Evolutionary conservation across 495 filamentous ascomycete species (phyloP), one percentile per base, ranked within the genome.

Genomic region (Parathielavia hyrcaniae): DNA sequence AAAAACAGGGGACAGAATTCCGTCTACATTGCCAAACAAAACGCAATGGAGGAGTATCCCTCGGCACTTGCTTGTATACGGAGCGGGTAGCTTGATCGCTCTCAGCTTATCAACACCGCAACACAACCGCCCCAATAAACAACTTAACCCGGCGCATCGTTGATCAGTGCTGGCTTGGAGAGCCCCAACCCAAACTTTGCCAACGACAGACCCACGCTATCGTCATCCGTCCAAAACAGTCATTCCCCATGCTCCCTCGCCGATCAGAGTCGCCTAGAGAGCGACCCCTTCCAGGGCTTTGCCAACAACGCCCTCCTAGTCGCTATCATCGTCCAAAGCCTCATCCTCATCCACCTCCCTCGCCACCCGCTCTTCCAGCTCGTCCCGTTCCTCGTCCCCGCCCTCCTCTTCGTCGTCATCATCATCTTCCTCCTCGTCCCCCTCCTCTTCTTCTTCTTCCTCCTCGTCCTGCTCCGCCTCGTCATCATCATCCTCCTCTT

Each of bases 261-360:
- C 36, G 19, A 50, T 13, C 22, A 36, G 14, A 6, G 13, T 17
- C 20, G 17, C 22, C 13, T 5, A 13, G 10, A n/a, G 8, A 14
- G 30, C 7, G 4, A 23, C n/a, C 39, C 3, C 6, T 30, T 5
- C 7, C 23, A 45, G 2, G 16, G 17, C 19, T 12, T 34, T 17
- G 12, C 35, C 19, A 7, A 40, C 69, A 1, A 32, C 13, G 10
- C 13, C 17, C n/a, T 4, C 6, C 43, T 70, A 82, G 36, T 82
- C 79, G 53, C 79, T 82, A 36, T 83, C 81, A 55, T 81, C 73
- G 66, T 88, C 85, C 36, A 86, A 76, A 16, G 83, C 83, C 64
- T 87, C 83, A 61, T 87, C 80, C 57, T 84, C 79, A 17, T 86
- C 80, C n/a, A n/a, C n/a, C 38, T 69, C 72, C 13, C 69, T 72